Conservation (phyloP, 352 stramenopile species). For the Plasmopara muralis region DNA sequence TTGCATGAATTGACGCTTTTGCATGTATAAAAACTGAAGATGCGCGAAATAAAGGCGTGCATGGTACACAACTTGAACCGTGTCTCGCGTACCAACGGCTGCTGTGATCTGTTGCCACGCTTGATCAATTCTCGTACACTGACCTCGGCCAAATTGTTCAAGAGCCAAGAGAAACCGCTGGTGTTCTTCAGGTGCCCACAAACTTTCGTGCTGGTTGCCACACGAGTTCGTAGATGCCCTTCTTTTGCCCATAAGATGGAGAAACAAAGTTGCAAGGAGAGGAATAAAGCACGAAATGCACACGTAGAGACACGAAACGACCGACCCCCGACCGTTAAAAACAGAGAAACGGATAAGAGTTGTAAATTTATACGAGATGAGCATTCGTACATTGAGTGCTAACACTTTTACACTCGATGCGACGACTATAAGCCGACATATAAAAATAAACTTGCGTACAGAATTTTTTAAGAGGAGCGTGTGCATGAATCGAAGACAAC, state of each 20-base stretch:
- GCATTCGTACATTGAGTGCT: conserved; percentile 47
- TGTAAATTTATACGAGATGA: conserved; percentile 26
- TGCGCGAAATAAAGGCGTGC: conserved; percentile 47
- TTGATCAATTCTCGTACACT: conserved; percentile 30
- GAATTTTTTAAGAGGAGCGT: no score
- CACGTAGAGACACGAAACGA: conserved; percentile 17
- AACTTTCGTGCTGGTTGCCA: conserved; percentile 12
- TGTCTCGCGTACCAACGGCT: conserved; percentile 43
- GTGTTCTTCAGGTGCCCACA: conserved; percentile 61
- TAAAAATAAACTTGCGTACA: no score
- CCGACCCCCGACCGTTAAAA: conserved; percentile 6
- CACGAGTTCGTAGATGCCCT: conserved; percentile 11
- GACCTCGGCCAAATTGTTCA: conserved; percentile 49
- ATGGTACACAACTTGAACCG: conserved; percentile 38
- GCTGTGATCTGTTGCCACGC: conserved; percentile 57
- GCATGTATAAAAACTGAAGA: conserved; percentile 35
- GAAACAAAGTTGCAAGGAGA: not conserved
- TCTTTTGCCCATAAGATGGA: conserved; percentile 18
- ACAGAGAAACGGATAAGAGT: conserved; percentile 5
- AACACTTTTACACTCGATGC: no score
- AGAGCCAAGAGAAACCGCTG: conserved; percentile 57
- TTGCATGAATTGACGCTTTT: conserved; percentile 44
- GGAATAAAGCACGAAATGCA: conserved; percentile 3
- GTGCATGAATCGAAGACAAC: no score
- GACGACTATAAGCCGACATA: no score